Percentiles rank a stretch among this genome's conserved stretches.
Conservation (phyloP, 1,139 yeast genomes). For the Zhuliangozyma parablackwelliae region DNA sequence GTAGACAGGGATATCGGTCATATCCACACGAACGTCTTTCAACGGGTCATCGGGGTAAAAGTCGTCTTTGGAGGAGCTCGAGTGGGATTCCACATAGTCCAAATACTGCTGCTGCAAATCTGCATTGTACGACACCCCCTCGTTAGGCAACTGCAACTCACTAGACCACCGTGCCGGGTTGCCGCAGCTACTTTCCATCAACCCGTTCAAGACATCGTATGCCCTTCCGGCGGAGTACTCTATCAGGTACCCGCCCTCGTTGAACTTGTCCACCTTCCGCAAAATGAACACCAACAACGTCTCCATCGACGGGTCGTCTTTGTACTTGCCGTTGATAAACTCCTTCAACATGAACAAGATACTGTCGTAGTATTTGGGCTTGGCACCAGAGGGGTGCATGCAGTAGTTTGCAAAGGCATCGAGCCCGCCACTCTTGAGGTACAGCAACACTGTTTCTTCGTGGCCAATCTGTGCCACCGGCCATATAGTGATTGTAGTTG, state of each 20-base stretch:
- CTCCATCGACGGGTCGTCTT: conserved; percentile 35
- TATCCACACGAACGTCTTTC: conserved; percentile 26
- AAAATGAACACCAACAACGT: conserved; percentile 33
- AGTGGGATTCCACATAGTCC: conserved; percentile 20
- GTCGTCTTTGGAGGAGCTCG: conserved; percentile 12
- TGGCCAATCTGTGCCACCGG: conserved; percentile 36
- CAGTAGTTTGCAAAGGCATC: conserved; percentile 20
- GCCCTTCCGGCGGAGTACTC: conserved; percentile 48
- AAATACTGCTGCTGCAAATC: conserved; percentile 43
- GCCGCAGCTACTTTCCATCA: conserved; percentile 18
- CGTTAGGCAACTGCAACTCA: conserved; percentile 36
- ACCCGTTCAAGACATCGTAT: conserved; percentile 36
- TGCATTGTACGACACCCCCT: conserved; percentile 31
- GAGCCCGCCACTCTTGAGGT: conserved; percentile 24
- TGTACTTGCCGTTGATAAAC: conserved; percentile 46
- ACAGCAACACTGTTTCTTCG: conserved; percentile 13
- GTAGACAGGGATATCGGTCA: conserved; percentile 52
- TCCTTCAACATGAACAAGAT: conserved; percentile 43
- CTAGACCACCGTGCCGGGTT: conserved; percentile 49
- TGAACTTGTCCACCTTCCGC: conserved; percentile 23
- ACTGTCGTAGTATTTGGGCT: conserved; percentile 27
- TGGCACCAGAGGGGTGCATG: neutral
- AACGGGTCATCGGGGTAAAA: conserved; percentile 35
- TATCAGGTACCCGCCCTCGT: conserved; percentile 17
- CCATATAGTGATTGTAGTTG: conserved; percentile 43